Evolutionary conservation across 306 rosid species (phyloP).

Genomic region (Purshia tridentata): DNA sequence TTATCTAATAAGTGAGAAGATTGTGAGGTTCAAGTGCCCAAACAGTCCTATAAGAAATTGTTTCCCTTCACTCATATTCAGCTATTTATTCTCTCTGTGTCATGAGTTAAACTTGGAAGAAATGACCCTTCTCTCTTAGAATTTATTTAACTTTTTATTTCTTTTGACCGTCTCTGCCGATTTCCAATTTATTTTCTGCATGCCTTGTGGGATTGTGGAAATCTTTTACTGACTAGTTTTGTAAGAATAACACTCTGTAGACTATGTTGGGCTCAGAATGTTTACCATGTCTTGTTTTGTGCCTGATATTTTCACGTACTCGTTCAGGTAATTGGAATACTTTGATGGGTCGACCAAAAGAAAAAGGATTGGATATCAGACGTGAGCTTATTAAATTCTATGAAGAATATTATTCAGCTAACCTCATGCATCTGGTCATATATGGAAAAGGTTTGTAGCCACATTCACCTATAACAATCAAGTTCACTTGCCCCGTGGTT

Average conservation of each 20-base stretch:
- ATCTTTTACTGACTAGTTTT: not conserved
- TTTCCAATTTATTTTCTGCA: not conserved
- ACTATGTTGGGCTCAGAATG: conserved; percentile 1
- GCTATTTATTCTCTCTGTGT: too few species aligned
- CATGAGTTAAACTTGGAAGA: not conserved
- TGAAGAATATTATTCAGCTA: conserved; percentile 82
- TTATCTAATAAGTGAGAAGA: not conserved
- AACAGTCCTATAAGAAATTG: not conserved
- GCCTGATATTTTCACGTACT: conserved; percentile 13
- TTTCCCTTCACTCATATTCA: not conserved
- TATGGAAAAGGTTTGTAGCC: conserved; percentile 70
- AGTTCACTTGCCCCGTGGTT: not conserved
- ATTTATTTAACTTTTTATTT: too few species aligned
- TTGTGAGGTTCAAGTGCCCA: not conserved
- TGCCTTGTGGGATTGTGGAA: not conserved
- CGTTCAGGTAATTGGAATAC: conserved; percentile 87
- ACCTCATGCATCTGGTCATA: conserved; percentile 75
- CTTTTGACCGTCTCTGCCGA: not conserved
- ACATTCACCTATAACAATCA: conserved; percentile 16
- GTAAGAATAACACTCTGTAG: not conserved
- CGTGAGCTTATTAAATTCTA: conserved; percentile 79
- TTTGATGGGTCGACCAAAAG: conserved; percentile 87
- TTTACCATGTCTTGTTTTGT: conserved; percentile 13
- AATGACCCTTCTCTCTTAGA: not conserved
- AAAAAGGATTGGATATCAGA: conserved; percentile 80